Conservation (phyloP, 1,139 yeast genomes). For the Candida sp. region DNA sequence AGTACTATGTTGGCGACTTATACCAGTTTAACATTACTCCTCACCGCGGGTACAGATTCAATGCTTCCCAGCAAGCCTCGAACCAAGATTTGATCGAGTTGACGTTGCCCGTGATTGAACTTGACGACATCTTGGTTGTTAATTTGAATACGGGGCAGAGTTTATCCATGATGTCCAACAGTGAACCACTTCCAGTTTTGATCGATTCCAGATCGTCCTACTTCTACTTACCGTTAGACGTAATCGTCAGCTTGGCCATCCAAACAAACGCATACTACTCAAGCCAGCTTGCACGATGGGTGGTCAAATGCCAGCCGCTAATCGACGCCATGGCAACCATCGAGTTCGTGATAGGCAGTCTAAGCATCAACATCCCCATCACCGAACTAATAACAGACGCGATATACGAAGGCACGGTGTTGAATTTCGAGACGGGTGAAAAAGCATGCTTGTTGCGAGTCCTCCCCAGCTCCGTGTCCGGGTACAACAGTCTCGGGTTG, state of each 20-base stretch:
- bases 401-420: slow-evolving; percentile 24
- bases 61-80: slow-evolving; percentile 20
- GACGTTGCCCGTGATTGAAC: slow-evolving; percentile 58
- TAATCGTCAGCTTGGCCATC: slow-evolving; percentile 68
- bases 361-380: slow-evolving; percentile 58
- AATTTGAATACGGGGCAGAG: slow-evolving; percentile 41
- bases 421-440: slow-evolving; percentile 58
- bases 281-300: slow-evolving; percentile 56
- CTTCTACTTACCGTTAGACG: slow-evolving; percentile 60
- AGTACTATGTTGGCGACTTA: slow-evolving; percentile 48
- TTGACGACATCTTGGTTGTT: slow-evolving; percentile 56
- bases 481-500: slow-evolving; percentile 65
- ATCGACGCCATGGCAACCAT: slow-evolving; percentile 50
- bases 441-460: slow-evolving; percentile 65
- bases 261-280: slow-evolving; percentile 77
- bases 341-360: slow-evolving; percentile 57
- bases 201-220: slow-evolving; percentile 62
- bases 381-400: slow-evolving; percentile 51
- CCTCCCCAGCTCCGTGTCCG: slow-evolving; percentile 52
- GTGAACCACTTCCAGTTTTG: slow-evolving; percentile 54
- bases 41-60: slow-evolving; percentile 28
- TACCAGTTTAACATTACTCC: slow-evolving; percentile 55
- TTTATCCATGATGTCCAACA: slow-evolving; percentile 36
- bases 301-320: slow-evolving; percentile 63
- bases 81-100: slow-evolving; percentile 25